Evolutionary conservation across 192 early-diverging fungal genomes (phyloP).

Genomic region (Rhizoclosmatium sp.): DNA sequence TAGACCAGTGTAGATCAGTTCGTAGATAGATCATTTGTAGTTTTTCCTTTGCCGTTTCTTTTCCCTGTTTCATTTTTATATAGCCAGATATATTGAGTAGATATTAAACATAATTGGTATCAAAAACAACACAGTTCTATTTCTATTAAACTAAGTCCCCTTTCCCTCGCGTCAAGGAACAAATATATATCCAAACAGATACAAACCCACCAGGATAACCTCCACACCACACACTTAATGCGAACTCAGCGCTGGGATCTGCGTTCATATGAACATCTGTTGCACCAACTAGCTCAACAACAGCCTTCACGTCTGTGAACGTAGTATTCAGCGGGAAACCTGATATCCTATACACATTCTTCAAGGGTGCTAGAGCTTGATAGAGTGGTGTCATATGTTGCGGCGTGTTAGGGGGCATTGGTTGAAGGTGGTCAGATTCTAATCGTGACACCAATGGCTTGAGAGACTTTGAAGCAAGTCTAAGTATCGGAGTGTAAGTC

Average conservation of each 20-base stretch:
- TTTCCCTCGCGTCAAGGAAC: conserved; percentile 43
- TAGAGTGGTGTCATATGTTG: conserved; percentile 25
- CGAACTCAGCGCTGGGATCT: conserved; percentile 47
- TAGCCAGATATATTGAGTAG: too few species aligned
- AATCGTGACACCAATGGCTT: conserved; percentile 47
- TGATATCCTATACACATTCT: conserved; percentile 42
- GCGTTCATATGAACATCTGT: conserved; percentile 51
- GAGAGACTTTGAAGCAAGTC: conserved; percentile 51
- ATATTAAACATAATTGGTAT: too few species aligned
- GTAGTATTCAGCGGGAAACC: conserved; percentile 49
- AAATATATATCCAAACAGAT: conserved; percentile 50
- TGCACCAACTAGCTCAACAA: conserved; percentile 47
- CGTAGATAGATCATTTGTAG: too few species aligned
- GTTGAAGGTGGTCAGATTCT: conserved; percentile 47
- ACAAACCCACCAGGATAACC: conserved; percentile 54
- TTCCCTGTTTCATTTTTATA: too few species aligned
- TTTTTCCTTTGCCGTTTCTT: too few species aligned
- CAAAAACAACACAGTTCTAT: too few species aligned
- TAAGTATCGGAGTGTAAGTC: background rate
- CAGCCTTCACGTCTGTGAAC: conserved; percentile 47
- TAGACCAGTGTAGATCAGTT: too few species aligned
- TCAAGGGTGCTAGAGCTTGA: conserved; percentile 11
- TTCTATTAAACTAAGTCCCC: background rate
- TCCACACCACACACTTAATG: conserved; percentile 48
- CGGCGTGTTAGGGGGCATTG: conserved; percentile 25